A percentile compares a stretch with the other conserved stretches of the same genome.
These are phyloP conservation scores for Dothistroma pini DNA, from an alignment of 2,329 filamentous ascomycete species.

Conservation along the genomic window DNA sequence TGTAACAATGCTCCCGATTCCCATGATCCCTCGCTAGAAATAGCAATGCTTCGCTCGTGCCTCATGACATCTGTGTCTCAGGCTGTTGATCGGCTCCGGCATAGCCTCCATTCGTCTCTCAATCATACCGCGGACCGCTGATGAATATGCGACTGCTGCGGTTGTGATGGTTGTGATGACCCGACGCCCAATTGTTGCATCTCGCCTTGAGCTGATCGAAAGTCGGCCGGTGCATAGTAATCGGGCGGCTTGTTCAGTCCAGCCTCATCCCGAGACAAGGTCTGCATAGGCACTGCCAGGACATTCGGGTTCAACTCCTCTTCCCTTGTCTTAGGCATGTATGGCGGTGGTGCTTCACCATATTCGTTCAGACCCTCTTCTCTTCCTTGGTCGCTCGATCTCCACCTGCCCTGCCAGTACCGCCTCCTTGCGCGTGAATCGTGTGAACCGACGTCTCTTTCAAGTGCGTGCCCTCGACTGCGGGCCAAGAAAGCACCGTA, in stretches of 20 bases:
- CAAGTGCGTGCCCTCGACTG: conserved; percentile 12
- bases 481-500: conserved; percentile 15
- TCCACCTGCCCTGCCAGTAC: conserved; percentile 28
- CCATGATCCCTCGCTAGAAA: not conserved
- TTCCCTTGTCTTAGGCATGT: conserved; percentile 40
- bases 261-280: conserved; percentile 36
- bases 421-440: conserved; percentile 24
- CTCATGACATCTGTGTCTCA: not conserved
- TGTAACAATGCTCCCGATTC: not conserved
- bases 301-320: conserved; percentile 12
- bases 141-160: not conserved
- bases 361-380: conserved; percentile 61
- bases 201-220: not conserved
- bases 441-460: conserved; percentile 17
- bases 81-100: not conserved
- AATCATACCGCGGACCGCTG: not conserved
- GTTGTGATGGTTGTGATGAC: not conserved
- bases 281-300: conserved; percentile 38
- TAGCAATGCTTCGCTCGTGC: not conserved
- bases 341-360: conserved; percentile 64
- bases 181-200: not conserved
- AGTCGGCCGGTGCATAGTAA: conserved; percentile 33
- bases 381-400: conserved; percentile 16
- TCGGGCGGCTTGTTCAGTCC: conserved; percentile 40
- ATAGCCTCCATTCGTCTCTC: not conserved